Evolutionary conservation across 1,284 basidiomycete species (phyloP).

Genomic region (Trichosporon sp.): DNA sequence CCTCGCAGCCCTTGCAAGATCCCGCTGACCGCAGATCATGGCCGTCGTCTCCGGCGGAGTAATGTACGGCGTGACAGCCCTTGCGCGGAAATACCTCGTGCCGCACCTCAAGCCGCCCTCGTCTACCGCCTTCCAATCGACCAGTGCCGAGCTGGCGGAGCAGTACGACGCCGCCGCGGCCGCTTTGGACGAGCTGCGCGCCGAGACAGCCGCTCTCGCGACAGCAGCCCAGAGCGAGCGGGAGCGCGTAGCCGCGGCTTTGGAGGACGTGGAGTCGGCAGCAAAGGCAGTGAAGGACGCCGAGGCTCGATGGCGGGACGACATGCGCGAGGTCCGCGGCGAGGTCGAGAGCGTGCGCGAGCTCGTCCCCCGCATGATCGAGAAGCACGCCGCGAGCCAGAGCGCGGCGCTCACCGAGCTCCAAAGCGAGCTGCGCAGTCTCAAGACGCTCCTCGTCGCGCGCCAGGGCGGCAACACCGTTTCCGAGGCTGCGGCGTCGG

Average conservation of each 20-base stretch:
- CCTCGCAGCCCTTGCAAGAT: background rate
- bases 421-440: constrained; percentile 88
- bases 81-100: constrained; percentile 87
- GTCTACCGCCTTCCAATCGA: constrained; percentile 80
- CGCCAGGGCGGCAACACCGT: constrained; percentile 50
- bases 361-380: constrained; percentile 92
- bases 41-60: constrained; percentile 83
- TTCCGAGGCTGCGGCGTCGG: constrained; percentile 51
- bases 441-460: constrained; percentile 86
- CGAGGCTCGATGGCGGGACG: constrained; percentile 73
- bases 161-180: constrained; percentile 91
- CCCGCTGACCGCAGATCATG: constrained; percentile 63
- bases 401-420: constrained; percentile 58
- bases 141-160: constrained; percentile 73
- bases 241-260: constrained; percentile 67
- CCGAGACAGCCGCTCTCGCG: constrained; percentile 65
- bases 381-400: constrained; percentile 82
- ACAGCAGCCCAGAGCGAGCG: constrained; percentile 78
- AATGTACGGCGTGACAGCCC: constrained; percentile 76
- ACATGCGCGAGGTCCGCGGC: constrained; percentile 84
- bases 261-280: constrained; percentile 71
- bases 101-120: constrained; percentile 89
- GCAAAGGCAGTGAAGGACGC: constrained; percentile 32
- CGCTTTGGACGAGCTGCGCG: constrained; percentile 55
- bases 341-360: constrained; percentile 73